Conservation (phyloP, 1,284 basidiomycete genomes). For the Neolentinus lepideus region DNA sequence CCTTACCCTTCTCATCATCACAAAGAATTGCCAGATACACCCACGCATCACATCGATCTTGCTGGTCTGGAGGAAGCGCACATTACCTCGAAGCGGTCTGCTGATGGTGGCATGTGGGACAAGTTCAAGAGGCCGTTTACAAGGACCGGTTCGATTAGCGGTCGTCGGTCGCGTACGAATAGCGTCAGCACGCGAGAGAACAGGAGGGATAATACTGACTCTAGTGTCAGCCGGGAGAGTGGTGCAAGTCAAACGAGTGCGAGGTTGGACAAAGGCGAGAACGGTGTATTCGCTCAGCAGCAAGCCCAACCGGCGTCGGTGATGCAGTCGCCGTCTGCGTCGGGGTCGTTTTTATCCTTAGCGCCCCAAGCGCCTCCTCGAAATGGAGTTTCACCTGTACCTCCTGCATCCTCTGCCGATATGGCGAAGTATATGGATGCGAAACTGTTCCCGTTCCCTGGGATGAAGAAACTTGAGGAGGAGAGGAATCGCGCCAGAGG, state of each 20-base stretch:
- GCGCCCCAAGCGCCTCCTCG: conserved; percentile 44
- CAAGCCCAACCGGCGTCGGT: conserved; percentile 35
- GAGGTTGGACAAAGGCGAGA: conserved; percentile 48
- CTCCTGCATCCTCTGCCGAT: conserved; percentile 56
- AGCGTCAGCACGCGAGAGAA: conserved; percentile 57
- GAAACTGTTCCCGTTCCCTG: conserved; percentile 87
- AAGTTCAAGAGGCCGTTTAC: conserved; percentile 57
- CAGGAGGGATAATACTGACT: conserved; percentile 45
- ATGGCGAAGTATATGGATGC: conserved; percentile 60
- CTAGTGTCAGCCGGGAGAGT: conserved; percentile 68
- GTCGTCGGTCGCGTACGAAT: conserved; percentile 71
- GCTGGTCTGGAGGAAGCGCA: conserved; percentile 1
- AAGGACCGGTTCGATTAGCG: conserved; percentile 53
- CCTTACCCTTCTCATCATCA: background rate
- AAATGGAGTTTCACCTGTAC: conserved; percentile 61
- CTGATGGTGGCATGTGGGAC: conserved; percentile 49
- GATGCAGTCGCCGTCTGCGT: conserved; percentile 58
- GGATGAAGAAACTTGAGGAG: conserved; percentile 70
- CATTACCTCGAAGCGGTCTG: background rate
- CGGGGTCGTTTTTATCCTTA: conserved; percentile 54
- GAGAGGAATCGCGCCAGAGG: conserved; percentile 53
- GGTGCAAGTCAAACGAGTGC: conserved; percentile 57
- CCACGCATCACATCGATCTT: background rate
- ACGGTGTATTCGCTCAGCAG: conserved; percentile 14
- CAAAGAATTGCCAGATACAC: background rate